phyloP scores from a whole-genome alignment of 2,329 filamentous ascomycete genomes.

The Bisporella sp. region DNA sequence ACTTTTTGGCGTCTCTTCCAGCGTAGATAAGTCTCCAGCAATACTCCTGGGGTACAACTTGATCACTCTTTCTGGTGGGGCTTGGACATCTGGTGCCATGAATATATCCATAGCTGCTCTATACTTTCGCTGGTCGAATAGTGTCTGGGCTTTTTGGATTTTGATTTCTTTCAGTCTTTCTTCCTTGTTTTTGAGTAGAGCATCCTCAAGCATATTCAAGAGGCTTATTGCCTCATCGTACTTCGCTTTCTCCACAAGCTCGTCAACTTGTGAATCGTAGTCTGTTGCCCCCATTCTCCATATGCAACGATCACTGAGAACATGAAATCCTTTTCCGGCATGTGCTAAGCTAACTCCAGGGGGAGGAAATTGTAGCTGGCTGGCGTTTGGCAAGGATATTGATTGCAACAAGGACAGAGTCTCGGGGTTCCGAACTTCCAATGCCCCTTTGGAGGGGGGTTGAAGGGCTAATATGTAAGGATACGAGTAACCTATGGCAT shows the following conservation, averaged over 20 bases:
- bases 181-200: conserved; percentile 74
- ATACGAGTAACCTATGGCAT: conserved; percentile 92
- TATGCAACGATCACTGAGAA: conserved; percentile 82
- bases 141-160: conserved; percentile 68
- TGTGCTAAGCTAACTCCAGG: conserved; percentile 92
- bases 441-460: conserved; percentile 69
- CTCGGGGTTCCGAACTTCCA: conserved; percentile 90
- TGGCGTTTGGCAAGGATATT: conserved; percentile 73
- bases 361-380: conserved; percentile 82
- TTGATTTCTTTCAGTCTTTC: conserved; percentile 78
- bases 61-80: conserved; percentile 83
- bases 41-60: conserved; percentile 77
- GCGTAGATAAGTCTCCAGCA: conserved; percentile 68
- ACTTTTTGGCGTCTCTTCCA: conserved; percentile 41
- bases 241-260: conserved; percentile 64
- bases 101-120: conserved; percentile 84
- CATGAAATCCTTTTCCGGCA: conserved; percentile 90
- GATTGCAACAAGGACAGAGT: conserved; percentile 86
- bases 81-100: conserved; percentile 58
- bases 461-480: conserved; percentile 89
- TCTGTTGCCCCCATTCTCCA: conserved; percentile 95
- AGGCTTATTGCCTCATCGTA: conserved; percentile 93
- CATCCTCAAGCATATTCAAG: conserved; percentile 85
- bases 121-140: conserved; percentile 81
- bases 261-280: conserved; percentile 83